phyloP scores from a whole-genome alignment of 2,329 filamentous ascomycete genomes.

The Nectriaceae sp. region DNA sequence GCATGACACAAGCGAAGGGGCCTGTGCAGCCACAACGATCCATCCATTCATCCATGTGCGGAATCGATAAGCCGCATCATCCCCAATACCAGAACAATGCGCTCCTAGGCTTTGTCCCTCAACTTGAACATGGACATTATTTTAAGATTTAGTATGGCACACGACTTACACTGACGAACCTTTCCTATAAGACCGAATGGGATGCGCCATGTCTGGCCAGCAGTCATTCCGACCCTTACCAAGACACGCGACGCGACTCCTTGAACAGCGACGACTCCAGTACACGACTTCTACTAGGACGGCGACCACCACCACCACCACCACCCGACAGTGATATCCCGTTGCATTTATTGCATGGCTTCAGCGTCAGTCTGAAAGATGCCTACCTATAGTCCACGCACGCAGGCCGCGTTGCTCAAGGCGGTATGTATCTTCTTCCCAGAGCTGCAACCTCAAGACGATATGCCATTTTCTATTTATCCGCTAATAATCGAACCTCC shows the following conservation, averaged over 20 bases:
- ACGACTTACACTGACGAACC: conserved; percentile 3
- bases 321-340: neutral
- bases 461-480: conserved; percentile 17
- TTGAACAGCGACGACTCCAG: neutral
- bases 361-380: conserved; percentile 26
- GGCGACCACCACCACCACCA: conserved; percentile 13
- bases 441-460: conserved; percentile 1
- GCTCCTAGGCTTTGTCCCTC: conserved; percentile 7
- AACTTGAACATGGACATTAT: neutral
- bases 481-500: conserved; percentile 1
- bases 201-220: conserved; percentile 23
- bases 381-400: conserved; percentile 42
- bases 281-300: conserved; percentile 8
- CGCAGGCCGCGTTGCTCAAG: conserved; percentile 57
- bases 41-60: too few species aligned
- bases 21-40: too few species aligned
- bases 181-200: conserved; percentile 11
- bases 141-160: conserved; percentile 18
- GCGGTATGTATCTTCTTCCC: conserved; percentile 45
- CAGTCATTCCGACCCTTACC: conserved; percentile 15
- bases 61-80: conserved; percentile 27
- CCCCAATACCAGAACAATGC: conserved; percentile 9
- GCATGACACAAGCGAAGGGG: too few species aligned
- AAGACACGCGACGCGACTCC: conserved; percentile 30
- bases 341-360: conserved; percentile 5